Evolutionary conservation across 2,329 filamentous ascomycete genomes (phyloP).

Genomic region (Trichoderma hamatum): DNA sequence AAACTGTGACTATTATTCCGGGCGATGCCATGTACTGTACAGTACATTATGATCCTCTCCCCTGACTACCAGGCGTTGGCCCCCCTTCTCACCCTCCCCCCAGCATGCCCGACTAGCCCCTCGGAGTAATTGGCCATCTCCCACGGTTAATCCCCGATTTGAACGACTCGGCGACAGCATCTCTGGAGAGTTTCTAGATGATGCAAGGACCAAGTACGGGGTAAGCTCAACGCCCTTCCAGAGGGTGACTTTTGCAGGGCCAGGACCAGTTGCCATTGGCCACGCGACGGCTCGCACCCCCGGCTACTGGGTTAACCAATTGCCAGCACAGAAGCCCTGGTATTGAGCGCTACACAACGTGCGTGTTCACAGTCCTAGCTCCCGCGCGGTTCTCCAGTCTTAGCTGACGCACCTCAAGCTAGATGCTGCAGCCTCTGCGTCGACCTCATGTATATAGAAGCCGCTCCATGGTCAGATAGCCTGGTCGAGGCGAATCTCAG

Average conservation of each 20-base stretch:
- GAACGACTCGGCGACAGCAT: background rate
- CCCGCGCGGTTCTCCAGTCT: conserved; percentile 24
- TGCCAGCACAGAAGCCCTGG: conserved; percentile 9
- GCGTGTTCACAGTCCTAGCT: conserved; percentile 20
- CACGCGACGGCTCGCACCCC: conserved; percentile 7
- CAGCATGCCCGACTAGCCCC: background rate
- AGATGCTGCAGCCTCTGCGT: conserved; percentile 16
- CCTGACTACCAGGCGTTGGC: background rate
- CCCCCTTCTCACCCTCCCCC: background rate
- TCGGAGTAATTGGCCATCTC: conserved; percentile 15
- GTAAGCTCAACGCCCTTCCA: conserved; percentile 6
- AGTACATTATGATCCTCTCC: background rate
- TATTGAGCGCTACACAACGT: conserved; percentile 9
- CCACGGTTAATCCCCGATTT: conserved; percentile 14
- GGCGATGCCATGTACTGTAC: background rate
- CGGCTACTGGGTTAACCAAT: conserved; percentile 4
- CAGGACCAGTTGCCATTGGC: conserved; percentile 20
- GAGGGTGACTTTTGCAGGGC: conserved; percentile 5
- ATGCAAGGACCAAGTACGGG: conserved; percentile 17
- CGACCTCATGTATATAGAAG: background rate
- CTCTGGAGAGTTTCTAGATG: conserved; percentile 8
- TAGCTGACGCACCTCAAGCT: conserved; percentile 18
- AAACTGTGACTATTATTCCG: background rate
- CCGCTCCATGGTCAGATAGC: background rate
- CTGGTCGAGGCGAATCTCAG: background rate